Evolutionary conservation across 352 stramenopile species (phyloP).

Genomic region (Pythium utonaiense): DNA sequence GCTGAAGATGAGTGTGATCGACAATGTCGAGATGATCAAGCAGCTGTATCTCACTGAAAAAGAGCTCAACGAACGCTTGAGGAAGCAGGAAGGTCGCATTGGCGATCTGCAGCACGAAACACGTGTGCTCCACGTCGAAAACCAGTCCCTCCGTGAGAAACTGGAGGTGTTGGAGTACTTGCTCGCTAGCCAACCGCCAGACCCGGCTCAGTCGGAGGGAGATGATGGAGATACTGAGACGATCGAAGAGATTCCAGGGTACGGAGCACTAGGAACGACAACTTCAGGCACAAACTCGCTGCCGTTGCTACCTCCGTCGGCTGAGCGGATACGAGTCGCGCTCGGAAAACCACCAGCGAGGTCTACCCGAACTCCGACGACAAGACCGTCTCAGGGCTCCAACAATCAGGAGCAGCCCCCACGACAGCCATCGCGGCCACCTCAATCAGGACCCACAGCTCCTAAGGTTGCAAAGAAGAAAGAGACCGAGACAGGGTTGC

Average conservation of each 20-base stretch:
- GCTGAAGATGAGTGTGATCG: constrained; percentile 51
- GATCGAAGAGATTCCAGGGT: constrained; percentile 32
- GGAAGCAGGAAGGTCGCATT: constrained; percentile 22
- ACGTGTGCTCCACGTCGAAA: constrained; percentile 46
- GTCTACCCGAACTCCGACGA: not conserved
- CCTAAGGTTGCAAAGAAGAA: constrained; percentile 5
- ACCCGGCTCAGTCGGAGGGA: not conserved
- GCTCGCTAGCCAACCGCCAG: constrained; percentile 10
- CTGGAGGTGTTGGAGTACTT: constrained; percentile 61
- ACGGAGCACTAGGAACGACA: constrained; percentile 24
- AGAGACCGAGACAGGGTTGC: constrained; percentile 32
- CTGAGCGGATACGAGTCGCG: constrained; percentile 22
- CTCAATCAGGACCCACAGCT: not conserved
- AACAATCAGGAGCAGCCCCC: constrained; percentile 10
- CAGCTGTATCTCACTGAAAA: constrained; percentile 46
- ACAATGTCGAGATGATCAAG: constrained; percentile 62
- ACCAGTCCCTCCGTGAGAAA: constrained; percentile 52
- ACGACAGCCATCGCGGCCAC: not conserved
- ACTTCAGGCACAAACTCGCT: constrained; percentile 3
- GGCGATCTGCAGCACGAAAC: constrained; percentile 32
- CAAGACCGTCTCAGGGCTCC: not conserved
- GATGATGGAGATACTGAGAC: constrained; percentile 6
- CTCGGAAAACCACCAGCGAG: constrained; percentile 5
- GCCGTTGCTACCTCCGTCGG: constrained; percentile 9
- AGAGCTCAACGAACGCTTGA: constrained; percentile 26